A percentile compares a stretch with the other conserved stretches of the same genome.
Conservation (phyloP, 2,329 filamentous ascomycete genomes). For the Monascus ruber region DNA sequence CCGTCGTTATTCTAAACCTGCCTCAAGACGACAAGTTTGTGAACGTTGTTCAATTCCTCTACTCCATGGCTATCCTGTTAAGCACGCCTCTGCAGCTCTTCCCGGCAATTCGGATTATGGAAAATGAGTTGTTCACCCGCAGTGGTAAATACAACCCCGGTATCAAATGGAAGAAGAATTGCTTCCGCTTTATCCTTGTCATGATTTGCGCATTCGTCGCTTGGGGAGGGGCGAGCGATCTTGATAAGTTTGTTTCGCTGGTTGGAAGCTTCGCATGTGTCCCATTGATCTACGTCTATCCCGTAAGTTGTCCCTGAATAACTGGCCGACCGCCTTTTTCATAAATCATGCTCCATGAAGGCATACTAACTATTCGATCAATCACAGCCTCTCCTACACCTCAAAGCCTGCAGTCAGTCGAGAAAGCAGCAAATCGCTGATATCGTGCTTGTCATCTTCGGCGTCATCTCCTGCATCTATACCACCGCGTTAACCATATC, state of each 20-base stretch:
- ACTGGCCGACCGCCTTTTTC: not conserved
- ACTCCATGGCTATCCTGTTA: constrained; percentile 92
- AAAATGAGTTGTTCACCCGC: constrained; percentile 84
- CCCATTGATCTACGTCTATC: constrained; percentile 93
- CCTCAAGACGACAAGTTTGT: constrained; percentile 92
- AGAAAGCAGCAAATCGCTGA: constrained; percentile 59
- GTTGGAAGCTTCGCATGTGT: constrained; percentile 98
- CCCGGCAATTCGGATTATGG: constrained; percentile 90
- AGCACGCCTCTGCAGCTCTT: constrained; percentile 95
- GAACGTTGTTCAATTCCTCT: constrained; percentile 91
- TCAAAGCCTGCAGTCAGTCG: constrained; percentile 63
- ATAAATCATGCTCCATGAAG: not conserved
- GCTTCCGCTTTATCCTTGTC: constrained; percentile 89
- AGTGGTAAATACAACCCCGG: constrained; percentile 96
- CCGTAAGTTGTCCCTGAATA: constrained; percentile 49
- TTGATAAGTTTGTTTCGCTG: constrained; percentile 94
- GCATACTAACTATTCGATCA: not conserved
- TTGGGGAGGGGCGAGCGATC: constrained; percentile 81
- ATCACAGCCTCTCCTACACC: constrained; percentile 73
- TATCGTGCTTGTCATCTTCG: constrained; percentile 66
- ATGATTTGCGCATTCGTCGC: constrained; percentile 75
- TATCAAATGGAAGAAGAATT: constrained; percentile 99
- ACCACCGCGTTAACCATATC: constrained; percentile 77
- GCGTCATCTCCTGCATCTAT: constrained; percentile 78
- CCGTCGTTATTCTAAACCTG: constrained; percentile 89